A percentile compares a stretch with the other conserved stretches of the same genome.
Evolutionary conservation across 208 protist genomes (phyloP).

Genomic region (Trypanosoma conorhini): DNA sequence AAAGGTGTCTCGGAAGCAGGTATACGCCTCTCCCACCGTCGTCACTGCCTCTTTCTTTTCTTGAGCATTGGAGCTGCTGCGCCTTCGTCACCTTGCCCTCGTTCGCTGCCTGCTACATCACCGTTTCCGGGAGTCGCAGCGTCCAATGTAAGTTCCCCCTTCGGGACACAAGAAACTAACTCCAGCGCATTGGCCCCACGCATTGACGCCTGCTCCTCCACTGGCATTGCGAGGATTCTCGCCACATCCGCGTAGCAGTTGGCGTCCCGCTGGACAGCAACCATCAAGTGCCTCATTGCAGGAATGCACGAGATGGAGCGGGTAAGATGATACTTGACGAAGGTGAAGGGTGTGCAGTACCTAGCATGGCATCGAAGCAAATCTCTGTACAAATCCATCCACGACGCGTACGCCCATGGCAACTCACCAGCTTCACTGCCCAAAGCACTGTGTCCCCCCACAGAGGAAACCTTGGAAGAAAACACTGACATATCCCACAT

Average conservation of each 20-base stretch:
- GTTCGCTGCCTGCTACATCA: neutral
- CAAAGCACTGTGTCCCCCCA: neutral
- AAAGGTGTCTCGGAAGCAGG: neutral
- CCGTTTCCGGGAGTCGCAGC: neutral
- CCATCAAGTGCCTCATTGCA: constrained; percentile 66
- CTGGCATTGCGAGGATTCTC: constrained; percentile 46
- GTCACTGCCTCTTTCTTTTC: constrained; percentile 9
- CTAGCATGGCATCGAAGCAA: constrained; percentile 56
- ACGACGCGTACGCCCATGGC: constrained; percentile 19
- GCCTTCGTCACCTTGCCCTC: neutral
- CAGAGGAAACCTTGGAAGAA: neutral
- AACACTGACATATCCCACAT: constrained; percentile 94
- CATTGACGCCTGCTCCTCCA: constrained; percentile 34
- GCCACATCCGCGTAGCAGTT: constrained; percentile 69
- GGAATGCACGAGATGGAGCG: constrained; percentile 67
- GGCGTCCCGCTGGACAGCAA: constrained; percentile 44
- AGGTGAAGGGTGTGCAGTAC: constrained; percentile 70
- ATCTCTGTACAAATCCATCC: constrained; percentile 32
- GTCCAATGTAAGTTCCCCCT: neutral
- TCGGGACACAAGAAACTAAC: constrained; percentile 33
- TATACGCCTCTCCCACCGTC: neutral
- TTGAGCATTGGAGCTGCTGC: neutral
- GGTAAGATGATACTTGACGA: constrained; percentile 91
- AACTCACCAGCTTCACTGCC: neutral
- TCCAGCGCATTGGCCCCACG: constrained; percentile 32